Percentiles rank a stretch among this genome's conserved stretches.
phyloP scores from a whole-genome alignment of 176 grass and related monocot genomes.

The Eleusine indica region DNA sequence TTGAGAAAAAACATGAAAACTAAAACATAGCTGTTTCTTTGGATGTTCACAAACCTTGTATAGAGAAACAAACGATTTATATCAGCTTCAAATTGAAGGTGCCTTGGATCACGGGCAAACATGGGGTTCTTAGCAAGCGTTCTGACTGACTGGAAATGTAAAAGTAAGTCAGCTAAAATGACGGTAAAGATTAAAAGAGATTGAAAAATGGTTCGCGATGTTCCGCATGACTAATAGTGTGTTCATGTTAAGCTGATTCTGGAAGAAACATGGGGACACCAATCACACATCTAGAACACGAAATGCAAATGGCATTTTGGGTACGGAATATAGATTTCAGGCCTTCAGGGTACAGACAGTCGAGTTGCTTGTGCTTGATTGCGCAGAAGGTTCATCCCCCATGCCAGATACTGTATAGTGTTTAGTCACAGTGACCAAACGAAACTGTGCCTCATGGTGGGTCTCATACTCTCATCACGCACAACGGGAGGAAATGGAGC shows the following conservation, averaged over 20 bases:
- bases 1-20: constrained; percentile 5
- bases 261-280: not conserved
- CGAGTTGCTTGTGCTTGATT: not conserved
- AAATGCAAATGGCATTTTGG: not conserved
- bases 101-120: constrained; percentile 79
- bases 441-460: too few relatives aligned
- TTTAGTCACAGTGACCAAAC: not conserved
- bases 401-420: not conserved
- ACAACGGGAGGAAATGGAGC: not conserved
- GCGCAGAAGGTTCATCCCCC: not conserved
- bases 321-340: not conserved
- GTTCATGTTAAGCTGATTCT: not conserved
- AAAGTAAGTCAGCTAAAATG: constrained; percentile 18
- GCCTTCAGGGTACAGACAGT: not conserved
- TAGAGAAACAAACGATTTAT: constrained; percentile 88
- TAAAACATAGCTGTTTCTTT: constrained; percentile 3
- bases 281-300: constrained; percentile 3
- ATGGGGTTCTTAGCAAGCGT: constrained; percentile 62
- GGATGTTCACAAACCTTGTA: constrained; percentile 63
- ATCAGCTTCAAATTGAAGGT: constrained; percentile 88
- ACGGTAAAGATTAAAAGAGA: not conserved
- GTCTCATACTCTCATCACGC: not conserved
- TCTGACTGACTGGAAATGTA: constrained; percentile 65
- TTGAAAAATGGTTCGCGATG: not conserved
- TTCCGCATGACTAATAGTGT: not conserved